Evolutionary conservation across 495 filamentous ascomycete species (phyloP).

Genomic region (Xylaria telfairii): DNA sequence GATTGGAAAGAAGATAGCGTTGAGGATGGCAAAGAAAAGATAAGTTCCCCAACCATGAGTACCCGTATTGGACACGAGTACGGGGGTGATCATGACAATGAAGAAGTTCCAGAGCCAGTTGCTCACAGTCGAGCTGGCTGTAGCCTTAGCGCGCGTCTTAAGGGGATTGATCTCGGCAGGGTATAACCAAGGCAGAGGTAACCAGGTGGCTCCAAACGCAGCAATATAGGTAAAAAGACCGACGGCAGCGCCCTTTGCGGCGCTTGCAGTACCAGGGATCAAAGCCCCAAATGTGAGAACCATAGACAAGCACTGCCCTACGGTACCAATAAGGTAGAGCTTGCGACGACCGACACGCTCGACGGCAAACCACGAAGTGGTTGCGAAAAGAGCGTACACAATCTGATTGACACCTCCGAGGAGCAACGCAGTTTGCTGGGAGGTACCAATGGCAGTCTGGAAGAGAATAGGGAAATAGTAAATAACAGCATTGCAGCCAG

Average conservation of each 20-base stretch:
- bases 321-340: constrained; percentile 61
- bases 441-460: constrained; percentile 43
- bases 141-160: constrained; percentile 68
- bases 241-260: constrained; percentile 50
- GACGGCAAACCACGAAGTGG: constrained; percentile 76
- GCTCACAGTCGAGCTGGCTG: constrained; percentile 69
- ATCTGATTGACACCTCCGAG: constrained; percentile 50
- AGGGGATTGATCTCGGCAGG: constrained; percentile 64
- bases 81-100: constrained; percentile 63
- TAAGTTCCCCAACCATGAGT: constrained; percentile 69
- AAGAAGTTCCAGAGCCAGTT: constrained; percentile 72
- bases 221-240: constrained; percentile 52
- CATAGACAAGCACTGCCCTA: constrained; percentile 71
- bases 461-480: constrained; percentile 62
- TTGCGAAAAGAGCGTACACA: constrained; percentile 75
- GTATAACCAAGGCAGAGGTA: constrained; percentile 63
- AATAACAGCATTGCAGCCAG: constrained; percentile 74
- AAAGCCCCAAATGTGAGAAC: constrained; percentile 69
- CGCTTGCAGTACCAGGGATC: constrained; percentile 57
- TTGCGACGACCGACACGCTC: constrained; percentile 72
- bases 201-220: constrained; percentile 70
- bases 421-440: constrained; percentile 34
- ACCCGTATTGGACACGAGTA: constrained; percentile 67
- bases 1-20: constrained; percentile 68
- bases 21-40: constrained; percentile 70